Evolutionary conservation across 352 stramenopile genomes (phyloP).

Genomic region (Phytopythium helicoides): DNA sequence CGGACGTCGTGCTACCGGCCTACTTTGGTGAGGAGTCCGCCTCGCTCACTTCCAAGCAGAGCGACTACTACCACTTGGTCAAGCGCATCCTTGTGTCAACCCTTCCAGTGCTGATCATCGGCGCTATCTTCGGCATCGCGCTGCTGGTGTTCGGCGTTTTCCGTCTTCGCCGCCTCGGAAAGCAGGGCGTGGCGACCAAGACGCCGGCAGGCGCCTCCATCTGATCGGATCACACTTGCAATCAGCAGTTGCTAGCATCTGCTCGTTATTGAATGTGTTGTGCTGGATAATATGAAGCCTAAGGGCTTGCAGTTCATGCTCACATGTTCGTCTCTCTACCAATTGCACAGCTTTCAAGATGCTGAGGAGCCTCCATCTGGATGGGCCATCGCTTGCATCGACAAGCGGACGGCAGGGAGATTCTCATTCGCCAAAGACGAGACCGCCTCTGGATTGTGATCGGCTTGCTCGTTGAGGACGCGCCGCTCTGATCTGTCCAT

Average conservation of each 20-base stretch:
- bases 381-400: too few species aligned
- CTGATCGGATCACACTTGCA: neutral
- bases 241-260: neutral
- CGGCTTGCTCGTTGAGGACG: too few species aligned
- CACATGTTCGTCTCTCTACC: too few species aligned
- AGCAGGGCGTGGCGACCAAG: slow-evolving; percentile 20
- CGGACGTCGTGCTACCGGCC: slow-evolving; percentile 48
- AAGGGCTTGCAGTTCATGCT: too few species aligned
- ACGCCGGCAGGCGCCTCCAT: slow-evolving; percentile 11
- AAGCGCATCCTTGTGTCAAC: slow-evolving; percentile 35
- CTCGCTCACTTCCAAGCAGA: slow-evolving; percentile 24
- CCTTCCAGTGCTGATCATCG: slow-evolving; percentile 58
- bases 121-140: slow-evolving; percentile 32
- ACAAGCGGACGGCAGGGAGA: too few species aligned
- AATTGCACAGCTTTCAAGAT: too few species aligned
- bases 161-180: slow-evolving; percentile 34
- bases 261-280: neutral
- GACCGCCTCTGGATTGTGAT: too few species aligned
- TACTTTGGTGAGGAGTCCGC: slow-evolving; percentile 59
- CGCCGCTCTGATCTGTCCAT: too few species aligned
- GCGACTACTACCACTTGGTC: slow-evolving; percentile 45
- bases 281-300: slow-evolving; percentile 1
- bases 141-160: slow-evolving; percentile 33
- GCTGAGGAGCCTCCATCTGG: too few species aligned
- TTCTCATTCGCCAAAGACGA: too few species aligned